These are phyloP conservation scores for Globisporangium yorkense DNA, from an alignment of 352 stramenopile genomes.

Conservation along the genomic window DNA sequence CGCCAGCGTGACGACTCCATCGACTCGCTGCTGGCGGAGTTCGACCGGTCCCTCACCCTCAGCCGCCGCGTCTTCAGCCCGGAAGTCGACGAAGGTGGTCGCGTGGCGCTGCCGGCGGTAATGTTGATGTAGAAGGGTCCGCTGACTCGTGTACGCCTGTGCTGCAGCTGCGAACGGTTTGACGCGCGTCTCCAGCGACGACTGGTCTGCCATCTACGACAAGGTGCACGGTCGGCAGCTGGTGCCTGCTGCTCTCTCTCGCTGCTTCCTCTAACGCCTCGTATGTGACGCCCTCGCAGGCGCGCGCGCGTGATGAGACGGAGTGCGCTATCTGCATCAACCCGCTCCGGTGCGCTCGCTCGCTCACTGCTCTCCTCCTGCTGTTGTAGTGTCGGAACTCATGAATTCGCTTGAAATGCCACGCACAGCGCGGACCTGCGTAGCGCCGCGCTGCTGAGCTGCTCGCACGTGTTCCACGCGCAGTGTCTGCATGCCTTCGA, in stretches of 20 bases:
- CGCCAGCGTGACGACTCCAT: conserved; percentile 68
- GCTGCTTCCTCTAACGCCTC: not conserved
- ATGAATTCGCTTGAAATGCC: not conserved
- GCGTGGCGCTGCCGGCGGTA: not conserved
- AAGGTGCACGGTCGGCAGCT: conserved; percentile 18
- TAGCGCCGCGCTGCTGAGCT: conserved; percentile 61
- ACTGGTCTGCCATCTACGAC: conserved; percentile 37
- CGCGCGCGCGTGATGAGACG: conserved; percentile 31
- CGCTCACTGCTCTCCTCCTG: not conserved
- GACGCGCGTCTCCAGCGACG: conserved; percentile 11
- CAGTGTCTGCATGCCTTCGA: conserved; percentile 76
- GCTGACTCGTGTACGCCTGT: not conserved
- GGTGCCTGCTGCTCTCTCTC: not conserved
- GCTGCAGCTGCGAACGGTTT: not conserved
- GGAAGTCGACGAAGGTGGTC: conserved; percentile 29
- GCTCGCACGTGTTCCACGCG: conserved; percentile 70
- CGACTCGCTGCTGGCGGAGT: conserved; percentile 69
- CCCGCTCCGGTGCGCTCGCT: conserved; percentile 35
- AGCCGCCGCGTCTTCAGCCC: conserved; percentile 67
- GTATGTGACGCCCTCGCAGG: conserved; percentile 15
- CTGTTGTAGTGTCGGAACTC: not conserved
- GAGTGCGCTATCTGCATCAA: conserved; percentile 86
- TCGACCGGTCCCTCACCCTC: conserved; percentile 59
- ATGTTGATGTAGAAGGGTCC: not conserved
- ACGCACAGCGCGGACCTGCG: conserved; percentile 21